Conservation (phyloP, 139 green algal genomes). For the Closterium sp. region DNA sequence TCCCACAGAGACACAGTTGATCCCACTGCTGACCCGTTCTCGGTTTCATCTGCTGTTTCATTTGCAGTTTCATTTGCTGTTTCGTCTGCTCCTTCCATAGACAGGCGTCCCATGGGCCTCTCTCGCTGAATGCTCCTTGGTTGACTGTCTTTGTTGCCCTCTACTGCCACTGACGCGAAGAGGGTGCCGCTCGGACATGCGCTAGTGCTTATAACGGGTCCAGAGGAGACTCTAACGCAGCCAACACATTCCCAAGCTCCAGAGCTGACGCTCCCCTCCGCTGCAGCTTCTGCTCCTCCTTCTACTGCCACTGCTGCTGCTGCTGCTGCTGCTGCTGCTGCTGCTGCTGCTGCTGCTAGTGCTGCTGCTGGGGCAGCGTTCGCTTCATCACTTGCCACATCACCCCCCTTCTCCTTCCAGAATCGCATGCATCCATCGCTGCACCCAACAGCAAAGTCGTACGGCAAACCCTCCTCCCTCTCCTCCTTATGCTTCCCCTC, state of each 20-base stretch:
- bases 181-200: not conserved
- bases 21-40: not conserved
- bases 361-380: not conserved
- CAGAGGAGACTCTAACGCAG: not conserved
- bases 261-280: not conserved
- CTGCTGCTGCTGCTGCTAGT: not conserved
- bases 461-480: not conserved
- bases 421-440: not conserved
- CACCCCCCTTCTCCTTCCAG: not conserved
- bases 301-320: not conserved
- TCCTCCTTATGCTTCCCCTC: not conserved
- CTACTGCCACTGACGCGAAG: not conserved
- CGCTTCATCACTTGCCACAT: not conserved
- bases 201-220: not conserved
- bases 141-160: no score
- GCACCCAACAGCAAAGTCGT: not conserved
- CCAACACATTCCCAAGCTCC: not conserved
- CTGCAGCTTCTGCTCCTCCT: not conserved
- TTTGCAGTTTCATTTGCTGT: not conserved
- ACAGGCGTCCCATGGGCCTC: no score
- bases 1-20: not conserved
- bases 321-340: no score
- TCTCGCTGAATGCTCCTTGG: no score
- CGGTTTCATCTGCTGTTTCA: not conserved
- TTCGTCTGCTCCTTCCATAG: no score